Conservation (phyloP, 441 rosid species). For the Euphorbia celastroides region DNA sequence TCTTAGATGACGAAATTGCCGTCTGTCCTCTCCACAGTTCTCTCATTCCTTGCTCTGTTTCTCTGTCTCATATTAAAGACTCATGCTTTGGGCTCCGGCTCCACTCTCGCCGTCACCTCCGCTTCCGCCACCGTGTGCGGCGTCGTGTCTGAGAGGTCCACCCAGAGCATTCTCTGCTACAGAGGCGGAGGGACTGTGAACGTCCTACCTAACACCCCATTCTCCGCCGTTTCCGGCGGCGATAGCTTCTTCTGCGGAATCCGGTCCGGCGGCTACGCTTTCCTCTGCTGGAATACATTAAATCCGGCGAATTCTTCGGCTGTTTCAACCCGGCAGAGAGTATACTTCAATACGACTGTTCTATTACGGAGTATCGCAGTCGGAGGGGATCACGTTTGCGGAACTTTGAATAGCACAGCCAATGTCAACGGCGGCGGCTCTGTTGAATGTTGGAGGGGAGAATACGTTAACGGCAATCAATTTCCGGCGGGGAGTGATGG, state of each 20-base stretch:
- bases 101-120: conserved; percentile 62
- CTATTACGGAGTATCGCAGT: conserved; percentile 41
- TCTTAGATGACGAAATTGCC: conserved; percentile 43
- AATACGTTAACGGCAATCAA: conserved; percentile 15
- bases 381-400: conserved; percentile 68
- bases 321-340: conserved; percentile 30
- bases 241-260: conserved; percentile 57
- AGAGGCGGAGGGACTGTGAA: conserved; percentile 24
- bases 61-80: conserved; percentile 14
- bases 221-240: conserved; percentile 69
- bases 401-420: conserved; percentile 24
- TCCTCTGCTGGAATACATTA: conserved; percentile 65
- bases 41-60: conserved; percentile 19
- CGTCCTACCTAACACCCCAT: conserved; percentile 51
- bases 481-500: conserved; percentile 4
- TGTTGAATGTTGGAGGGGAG: conserved; percentile 27
- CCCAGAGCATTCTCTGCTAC: conserved; percentile 53
- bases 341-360: conserved; percentile 42
- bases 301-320: conserved; percentile 12
- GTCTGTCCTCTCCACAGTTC: conserved; percentile 6
- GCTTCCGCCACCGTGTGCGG: conserved; percentile 65
- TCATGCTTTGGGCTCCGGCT: conserved; percentile 63
- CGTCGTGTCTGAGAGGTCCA: conserved; percentile 39
- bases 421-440: conserved; percentile 19
- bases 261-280: conserved; percentile 64